These are phyloP conservation scores for Colletotrichum sp. DNA, from an alignment of 2,329 filamentous ascomycete species.

Conservation along the genomic window DNA sequence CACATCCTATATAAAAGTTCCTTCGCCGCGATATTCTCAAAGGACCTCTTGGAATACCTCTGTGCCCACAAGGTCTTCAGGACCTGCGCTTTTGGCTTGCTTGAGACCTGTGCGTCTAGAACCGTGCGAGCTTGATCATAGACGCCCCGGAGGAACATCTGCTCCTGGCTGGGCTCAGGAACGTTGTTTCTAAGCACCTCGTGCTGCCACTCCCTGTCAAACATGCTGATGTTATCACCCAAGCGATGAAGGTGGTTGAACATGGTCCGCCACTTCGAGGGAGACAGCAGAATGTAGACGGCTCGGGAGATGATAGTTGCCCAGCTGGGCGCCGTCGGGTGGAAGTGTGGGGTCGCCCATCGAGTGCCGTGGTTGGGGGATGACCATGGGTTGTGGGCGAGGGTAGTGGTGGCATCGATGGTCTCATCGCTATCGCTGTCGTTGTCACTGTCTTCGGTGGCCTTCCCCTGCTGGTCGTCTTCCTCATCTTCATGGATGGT, in stretches of 20 bases:
- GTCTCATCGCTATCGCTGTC: background rate
- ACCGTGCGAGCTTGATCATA: background rate
- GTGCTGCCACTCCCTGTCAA: background rate
- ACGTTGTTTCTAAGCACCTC: background rate
- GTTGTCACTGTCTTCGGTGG: background rate
- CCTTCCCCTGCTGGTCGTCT: background rate
- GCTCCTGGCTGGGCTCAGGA: background rate
- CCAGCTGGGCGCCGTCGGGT: background rate
- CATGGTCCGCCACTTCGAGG: background rate
- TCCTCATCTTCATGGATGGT: background rate
- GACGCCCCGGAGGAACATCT: background rate
- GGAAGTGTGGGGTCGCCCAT: background rate
- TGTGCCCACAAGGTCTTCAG: no score
- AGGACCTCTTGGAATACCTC: background rate
- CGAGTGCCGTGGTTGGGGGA: background rate
- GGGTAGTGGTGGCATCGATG: background rate
- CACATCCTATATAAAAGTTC: background rate
- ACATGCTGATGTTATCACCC: background rate
- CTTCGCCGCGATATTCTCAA: background rate
- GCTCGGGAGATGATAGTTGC: background rate
- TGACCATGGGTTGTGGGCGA: background rate
- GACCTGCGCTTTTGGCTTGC: background rate
- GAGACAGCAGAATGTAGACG: background rate
- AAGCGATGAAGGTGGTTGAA: background rate
- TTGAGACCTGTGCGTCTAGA: background rate